Evolutionary conservation across 108 stramenopile species (phyloP), one percentile per base, ranked within the genome.

Genomic region (Fistulifera solaris): DNA sequence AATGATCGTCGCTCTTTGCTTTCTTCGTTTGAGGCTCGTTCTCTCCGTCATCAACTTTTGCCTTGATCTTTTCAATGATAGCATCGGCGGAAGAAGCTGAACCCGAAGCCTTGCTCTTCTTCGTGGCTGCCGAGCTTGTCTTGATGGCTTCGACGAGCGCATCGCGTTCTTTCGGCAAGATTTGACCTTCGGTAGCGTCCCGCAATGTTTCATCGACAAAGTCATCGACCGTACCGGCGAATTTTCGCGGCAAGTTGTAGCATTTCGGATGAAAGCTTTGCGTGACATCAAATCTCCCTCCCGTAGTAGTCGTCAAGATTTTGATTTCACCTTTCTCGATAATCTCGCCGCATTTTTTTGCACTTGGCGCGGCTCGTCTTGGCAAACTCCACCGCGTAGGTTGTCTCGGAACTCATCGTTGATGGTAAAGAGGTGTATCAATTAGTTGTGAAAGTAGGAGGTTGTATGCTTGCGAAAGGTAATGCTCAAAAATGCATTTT

Each of bases 331-430:
- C 44, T 11, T 45, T 45, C 11, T 45, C 44, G 11, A 45, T 45
- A 4, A 6, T 45, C 19, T 17, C 16, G 19, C 21, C 11, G 44
- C 44, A 45, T 21, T 45, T 45, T 40, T 11, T 45, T 45, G 44
- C 44, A 45, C 11, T 17, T 19, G 44, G 44, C 44, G 44, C 44
- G 44, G 44, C 44, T 45, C 6, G 19, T 45, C 44, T 45, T 45
- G 44, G 44, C 44, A 11, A 45, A 21, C 11, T 45, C 16, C 4
- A 45, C 16, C 11, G 21, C 3, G 11, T 19, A 21, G 7, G 31
- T 6, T 35, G 31, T 35, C 8, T 35, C 31, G 31, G 44, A 45
- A 45, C 16, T 21, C 44, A 45, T 45, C 4, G 44, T 45, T 4
- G 11, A 45, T 45, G 44, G 31, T 6, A 35, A 35, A 35, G 31